A percentile compares a stretch with the other conserved stretches of the same genome.
Evolutionary conservation across 352 stramenopile genomes (phyloP).

Genomic region (Phytophthora agathidicida): DNA sequence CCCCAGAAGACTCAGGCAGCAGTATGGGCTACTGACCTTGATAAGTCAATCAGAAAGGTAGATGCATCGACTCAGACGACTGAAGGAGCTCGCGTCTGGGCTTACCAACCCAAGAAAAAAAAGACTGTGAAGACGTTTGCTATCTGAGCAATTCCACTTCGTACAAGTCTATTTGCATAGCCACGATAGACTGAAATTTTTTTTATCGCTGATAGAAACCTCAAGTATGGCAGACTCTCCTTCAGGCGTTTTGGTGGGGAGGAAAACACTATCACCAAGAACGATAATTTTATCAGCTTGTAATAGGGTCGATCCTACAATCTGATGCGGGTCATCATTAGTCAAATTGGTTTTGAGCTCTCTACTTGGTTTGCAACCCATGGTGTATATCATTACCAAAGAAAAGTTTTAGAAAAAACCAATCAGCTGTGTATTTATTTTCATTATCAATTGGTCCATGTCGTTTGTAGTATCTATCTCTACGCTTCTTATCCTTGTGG

Average conservation of each 20-base stretch:
- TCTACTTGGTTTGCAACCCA: conserved; percentile 22
- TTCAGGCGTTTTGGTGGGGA: background rate
- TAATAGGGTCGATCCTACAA: conserved; percentile 4
- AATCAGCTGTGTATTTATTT: background rate
- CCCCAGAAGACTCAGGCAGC: no score
- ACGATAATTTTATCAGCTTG: conserved; percentile 6
- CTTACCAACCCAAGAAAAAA: conserved; percentile 16
- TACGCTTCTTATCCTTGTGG: no score
- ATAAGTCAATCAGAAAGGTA: conserved; percentile 6
- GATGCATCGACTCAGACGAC: conserved; percentile 23
- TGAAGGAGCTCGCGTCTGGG: conserved; percentile 14
- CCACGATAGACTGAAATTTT: conserved; percentile 13
- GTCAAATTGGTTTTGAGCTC: conserved; percentile 17
- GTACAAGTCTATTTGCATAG: conserved; percentile 5
- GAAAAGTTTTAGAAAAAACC: background rate
- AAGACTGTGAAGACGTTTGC: conserved; percentile 18
- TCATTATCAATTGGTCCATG: no score
- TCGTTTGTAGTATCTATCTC: no score
- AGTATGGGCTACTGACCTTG: conserved; percentile 13
- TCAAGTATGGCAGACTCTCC: conserved; percentile 16
- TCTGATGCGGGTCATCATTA: conserved; percentile 4
- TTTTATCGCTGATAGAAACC: conserved; percentile 20
- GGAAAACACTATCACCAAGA: conserved; percentile 9
- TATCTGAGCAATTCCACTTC: conserved; percentile 11
- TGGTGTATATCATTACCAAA: conserved; percentile 17